Evolutionary conservation across 768 basidiomycete genomes (phyloP).

Genomic region (Mycena alexandri): DNA sequence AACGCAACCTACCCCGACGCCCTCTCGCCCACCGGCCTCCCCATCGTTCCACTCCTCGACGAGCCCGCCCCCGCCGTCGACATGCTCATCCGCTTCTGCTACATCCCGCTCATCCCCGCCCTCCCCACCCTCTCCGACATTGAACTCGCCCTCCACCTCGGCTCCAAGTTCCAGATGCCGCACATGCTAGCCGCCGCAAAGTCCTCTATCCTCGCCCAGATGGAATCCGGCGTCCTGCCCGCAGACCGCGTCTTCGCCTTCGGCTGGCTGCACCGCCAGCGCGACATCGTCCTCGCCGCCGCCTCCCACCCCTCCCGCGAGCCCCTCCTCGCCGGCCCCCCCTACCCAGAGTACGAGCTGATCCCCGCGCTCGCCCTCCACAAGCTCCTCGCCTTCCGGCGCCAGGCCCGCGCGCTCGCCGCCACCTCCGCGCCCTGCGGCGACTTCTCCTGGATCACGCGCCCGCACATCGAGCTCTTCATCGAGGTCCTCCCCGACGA

Average conservation of each 20-base stretch:
- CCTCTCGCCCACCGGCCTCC: conserved; percentile 1
- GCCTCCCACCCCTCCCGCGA: no score
- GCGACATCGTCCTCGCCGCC: background rate
- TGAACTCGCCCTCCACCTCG: background rate
- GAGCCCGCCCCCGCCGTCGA: background rate
- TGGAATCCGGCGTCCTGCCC: background rate
- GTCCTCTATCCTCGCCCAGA: background rate
- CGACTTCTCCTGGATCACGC: conserved; percentile 2
- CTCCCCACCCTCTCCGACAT: background rate
- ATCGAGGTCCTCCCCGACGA: background rate
- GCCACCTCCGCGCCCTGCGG: background rate
- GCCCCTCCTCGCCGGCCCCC: background rate
- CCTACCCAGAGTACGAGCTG: background rate
- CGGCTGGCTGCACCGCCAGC: background rate
- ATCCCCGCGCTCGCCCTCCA: background rate
- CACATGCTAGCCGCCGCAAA: background rate
- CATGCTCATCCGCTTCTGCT: background rate
- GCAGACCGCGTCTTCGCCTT: background rate
- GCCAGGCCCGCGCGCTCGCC: background rate
- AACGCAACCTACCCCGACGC: background rate
- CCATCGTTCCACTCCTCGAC: background rate
- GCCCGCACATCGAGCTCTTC: conserved; percentile 3
- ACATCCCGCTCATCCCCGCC: background rate
- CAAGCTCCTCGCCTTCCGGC: background rate
- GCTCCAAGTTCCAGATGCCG: background rate